Conservation (phyloP, 176 grass and related monocot species). For the Juncus effusus region DNA sequence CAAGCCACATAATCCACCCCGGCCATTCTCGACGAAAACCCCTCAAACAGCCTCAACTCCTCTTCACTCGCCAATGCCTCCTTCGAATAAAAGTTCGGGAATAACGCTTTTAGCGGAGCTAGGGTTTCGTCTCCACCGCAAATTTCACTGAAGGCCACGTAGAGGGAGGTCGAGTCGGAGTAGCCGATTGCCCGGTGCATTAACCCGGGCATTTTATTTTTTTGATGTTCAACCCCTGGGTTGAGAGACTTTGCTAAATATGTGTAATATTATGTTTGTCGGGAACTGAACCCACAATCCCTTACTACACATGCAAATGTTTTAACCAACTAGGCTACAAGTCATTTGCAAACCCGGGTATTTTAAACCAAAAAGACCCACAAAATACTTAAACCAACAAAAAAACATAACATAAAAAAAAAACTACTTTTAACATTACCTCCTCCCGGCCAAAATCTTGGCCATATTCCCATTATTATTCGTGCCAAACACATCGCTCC, state of each 20-base stretch:
- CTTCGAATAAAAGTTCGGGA: constrained; percentile 83
- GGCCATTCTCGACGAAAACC: constrained; percentile 74
- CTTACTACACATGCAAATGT: no score
- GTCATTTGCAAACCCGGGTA: no score
- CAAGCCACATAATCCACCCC: constrained; percentile 89
- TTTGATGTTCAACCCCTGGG: no score
- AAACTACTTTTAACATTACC: no score
- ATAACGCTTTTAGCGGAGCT: constrained; percentile 62
- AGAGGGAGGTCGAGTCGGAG: constrained; percentile 54
- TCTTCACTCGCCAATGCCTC: constrained; percentile 60
- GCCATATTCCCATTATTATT: constrained; percentile 94
- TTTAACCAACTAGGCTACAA: no score
- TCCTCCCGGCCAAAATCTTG: constrained; percentile 64
- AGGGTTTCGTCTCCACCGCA: constrained; percentile 75
- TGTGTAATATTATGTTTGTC: no score
- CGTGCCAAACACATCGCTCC: constrained; percentile 82
- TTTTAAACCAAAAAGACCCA: neutral
- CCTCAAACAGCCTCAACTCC: constrained; percentile 55
- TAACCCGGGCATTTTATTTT: constrained; percentile 25
- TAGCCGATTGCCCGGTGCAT: constrained; percentile 78
- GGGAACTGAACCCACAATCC: no score
- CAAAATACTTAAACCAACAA: neutral
- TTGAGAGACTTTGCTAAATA: no score
- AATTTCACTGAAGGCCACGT: constrained; percentile 88
- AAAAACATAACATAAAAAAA: no score